Evolutionary conservation across 305 asterid species (phyloP).

Genomic region (Solanum hybrid): DNA sequence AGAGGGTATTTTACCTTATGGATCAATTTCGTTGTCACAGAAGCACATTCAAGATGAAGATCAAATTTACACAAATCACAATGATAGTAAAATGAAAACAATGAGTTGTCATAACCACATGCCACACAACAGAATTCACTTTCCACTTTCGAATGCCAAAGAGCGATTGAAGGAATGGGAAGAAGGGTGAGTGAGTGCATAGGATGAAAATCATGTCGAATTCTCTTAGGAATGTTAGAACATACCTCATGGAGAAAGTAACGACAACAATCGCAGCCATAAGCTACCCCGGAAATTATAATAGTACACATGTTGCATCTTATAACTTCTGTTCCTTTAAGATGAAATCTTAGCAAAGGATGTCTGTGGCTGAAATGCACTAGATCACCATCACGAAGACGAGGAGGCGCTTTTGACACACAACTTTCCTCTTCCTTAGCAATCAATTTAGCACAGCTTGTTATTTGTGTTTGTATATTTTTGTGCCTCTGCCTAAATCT

Average conservation of each 20-base stretch:
- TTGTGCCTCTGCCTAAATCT: too few species aligned
- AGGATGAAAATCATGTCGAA: background rate
- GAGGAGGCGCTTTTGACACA: too few species aligned
- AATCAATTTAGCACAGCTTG: too few species aligned
- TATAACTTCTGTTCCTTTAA: background rate
- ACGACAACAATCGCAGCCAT: background rate
- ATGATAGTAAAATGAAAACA: background rate
- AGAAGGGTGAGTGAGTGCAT: background rate
- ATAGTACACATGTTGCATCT: background rate
- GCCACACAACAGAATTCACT: background rate
- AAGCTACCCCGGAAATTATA: background rate
- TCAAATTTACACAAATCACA: background rate
- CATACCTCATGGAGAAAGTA: constrained; percentile 1
- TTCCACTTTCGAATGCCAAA: background rate
- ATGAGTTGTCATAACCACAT: background rate
- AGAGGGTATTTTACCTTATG: too few species aligned
- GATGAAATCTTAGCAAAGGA: background rate
- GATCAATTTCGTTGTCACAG: background rate
- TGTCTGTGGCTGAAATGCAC: background rate
- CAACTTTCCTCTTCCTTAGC: too few species aligned
- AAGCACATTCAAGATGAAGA: constrained; percentile 2
- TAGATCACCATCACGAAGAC: too few species aligned
- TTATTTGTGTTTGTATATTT: too few species aligned
- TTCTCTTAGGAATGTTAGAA: background rate
- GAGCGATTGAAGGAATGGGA: background rate